Percentiles rank a stretch among this genome's conserved stretches.
Evolutionary conservation across 768 basidiomycete genomes (phyloP).

Genomic region (Gyrodon lividus): DNA sequence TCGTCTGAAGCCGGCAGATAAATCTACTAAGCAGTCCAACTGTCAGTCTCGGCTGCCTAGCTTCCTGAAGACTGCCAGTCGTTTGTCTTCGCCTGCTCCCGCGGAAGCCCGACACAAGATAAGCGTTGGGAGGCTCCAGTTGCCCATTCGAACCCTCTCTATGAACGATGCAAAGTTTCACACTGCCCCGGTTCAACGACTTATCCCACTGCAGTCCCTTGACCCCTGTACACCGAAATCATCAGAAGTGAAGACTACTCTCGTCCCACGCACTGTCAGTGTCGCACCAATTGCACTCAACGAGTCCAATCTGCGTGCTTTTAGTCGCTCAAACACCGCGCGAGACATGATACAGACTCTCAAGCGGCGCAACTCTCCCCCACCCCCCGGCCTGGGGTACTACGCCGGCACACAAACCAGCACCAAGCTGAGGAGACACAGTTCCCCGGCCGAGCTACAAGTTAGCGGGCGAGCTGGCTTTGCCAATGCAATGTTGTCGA

Average conservation of each 20-base stretch:
- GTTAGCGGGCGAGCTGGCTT: constrained; percentile 52
- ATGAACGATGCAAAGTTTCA: constrained; percentile 7
- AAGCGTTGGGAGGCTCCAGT: constrained; percentile 40
- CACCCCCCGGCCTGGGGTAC: constrained; percentile 16
- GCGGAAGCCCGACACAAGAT: constrained; percentile 22
- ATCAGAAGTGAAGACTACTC: constrained; percentile 46
- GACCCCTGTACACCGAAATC: constrained; percentile 40
- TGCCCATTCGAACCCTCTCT: constrained; percentile 37
- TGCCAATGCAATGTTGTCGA: constrained; percentile 53
- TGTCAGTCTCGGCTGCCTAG: constrained; percentile 33
- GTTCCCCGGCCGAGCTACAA: constrained; percentile 63
- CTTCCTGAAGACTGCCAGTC: constrained; percentile 26
- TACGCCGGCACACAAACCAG: constrained; percentile 24
- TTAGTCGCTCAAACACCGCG: constrained; percentile 57
- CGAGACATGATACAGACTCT: constrained; percentile 67
- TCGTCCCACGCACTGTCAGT: constrained; percentile 46
- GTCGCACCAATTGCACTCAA: constrained; percentile 47
- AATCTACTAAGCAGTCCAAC: constrained; percentile 17
- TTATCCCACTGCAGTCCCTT: constrained; percentile 27
- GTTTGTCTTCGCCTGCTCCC: constrained; percentile 11
- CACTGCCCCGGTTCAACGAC: constrained; percentile 5
- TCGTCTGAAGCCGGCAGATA: constrained; percentile 39
- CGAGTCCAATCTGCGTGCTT: constrained; percentile 49
- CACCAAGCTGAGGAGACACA: constrained; percentile 51
- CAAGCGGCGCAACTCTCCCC: constrained; percentile 51